Evolutionary conservation across 148 eudicot species (phyloP), one percentile per base, ranked within the genome.

Genomic region (Rhododendron kiyosumense): DNA sequence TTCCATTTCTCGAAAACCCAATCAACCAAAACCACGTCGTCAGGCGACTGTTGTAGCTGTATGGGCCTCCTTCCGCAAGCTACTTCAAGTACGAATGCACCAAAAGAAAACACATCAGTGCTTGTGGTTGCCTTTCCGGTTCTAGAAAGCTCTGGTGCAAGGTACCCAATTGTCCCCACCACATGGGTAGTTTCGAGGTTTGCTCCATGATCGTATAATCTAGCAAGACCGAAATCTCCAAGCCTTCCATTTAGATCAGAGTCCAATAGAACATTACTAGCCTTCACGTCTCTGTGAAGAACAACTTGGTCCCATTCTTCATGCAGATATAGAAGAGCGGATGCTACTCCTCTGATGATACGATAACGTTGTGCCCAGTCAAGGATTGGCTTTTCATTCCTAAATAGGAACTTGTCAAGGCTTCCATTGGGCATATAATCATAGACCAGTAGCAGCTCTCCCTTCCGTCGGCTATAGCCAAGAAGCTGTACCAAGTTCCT

Each of bases 291-390:
- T 48, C 93, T 87, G 73, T 91, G 93, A n/a, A 91, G 85, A 43
- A 91, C 88, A 34, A 91, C 90, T 87, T 91, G 90, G 79, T 91
- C 93, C 91, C 93, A 91, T 75, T 88, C 93, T 81, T 91, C 89
- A 18, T 91, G 93, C 18, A 91, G 90, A 81, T 91, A 91, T 24
- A 89, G 26, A 10, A 91, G 89, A 5, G 89, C 91, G 28, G 92
- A 91, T 61, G 91, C 91, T n/a, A 91, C 91, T 26, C 88, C 91
- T 30, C 51, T 88, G 41, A 91, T 81, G 87, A 89, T 83, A 22
- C 76, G 85, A 36, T 88, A 88, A 30, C 92, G 85, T 45, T 84
- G 85, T 17, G 73, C 71, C 92, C 92, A 91, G 17, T 87, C 38
- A 30, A 91, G 89, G 46, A 52, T 86, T 24, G 81, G 82, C 24